Base-by-base conservation (phyloP, 2,329 filamentous ascomycete genomes). In the Aureobasidium sp. region DNA sequence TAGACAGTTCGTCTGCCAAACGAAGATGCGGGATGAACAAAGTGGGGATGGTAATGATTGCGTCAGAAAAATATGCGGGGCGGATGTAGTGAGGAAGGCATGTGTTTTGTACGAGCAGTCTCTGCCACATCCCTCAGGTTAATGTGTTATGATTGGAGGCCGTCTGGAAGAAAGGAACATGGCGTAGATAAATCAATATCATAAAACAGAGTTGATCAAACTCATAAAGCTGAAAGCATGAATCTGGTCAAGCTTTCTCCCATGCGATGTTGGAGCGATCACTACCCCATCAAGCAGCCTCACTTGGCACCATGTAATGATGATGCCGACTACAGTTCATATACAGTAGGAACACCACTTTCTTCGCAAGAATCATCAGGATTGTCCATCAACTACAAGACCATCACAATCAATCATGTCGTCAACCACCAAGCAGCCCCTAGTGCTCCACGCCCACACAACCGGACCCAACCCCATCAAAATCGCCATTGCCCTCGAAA, bases 391-490 rank as follows among this genome's bases (percentile, higher is more conserved):
- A 22, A 55, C 17, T 42, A 1, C 17, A 22, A 14, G 2, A n/a
- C 15, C 3, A 20, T 9, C 11, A 44, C 11, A 45, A 34, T 3
- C 53, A 45, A 57, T 5, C 25, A 70, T 69, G 66, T 63, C 64
- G n/a, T 67, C 67, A 17, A 67, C 57, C 62, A 29, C 69, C 63
- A 68, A 77, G 56, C 75, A 77, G 57, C 75, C 76, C 3, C 68
- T 78, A 7, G 62, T 70, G 45, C 68, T 78, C 27, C 76, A 78
- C 63, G 75, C 76, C 61, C 76, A 78, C 66, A 65, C 68, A 61
- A 71, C 71, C 15, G 69, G 75, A 3, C 77, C 77, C 1, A 79
- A 79, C 62, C 77, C 77, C 0, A 71, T 74, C 69, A 79, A 79
- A 63, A 68, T 79, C 59, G 76, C 75, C 59, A 74, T 76, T 29